Evolutionary conservation across 352 stramenopile species (phyloP).

Genomic region (Globisporangium acanthophoron): DNA sequence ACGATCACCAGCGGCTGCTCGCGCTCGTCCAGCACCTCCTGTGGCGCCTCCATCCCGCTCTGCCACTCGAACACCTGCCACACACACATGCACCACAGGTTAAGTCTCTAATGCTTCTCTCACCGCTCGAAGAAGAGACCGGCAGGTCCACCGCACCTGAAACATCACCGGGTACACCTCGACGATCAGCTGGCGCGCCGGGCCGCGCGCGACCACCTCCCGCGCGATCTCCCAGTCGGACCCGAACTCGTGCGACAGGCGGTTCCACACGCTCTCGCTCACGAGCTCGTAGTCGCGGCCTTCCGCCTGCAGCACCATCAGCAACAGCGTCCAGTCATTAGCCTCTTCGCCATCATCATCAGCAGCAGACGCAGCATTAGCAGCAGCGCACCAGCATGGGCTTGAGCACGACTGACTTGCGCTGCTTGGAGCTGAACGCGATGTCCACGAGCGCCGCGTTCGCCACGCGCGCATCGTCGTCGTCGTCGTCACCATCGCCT

Average conservation of each 20-base stretch:
- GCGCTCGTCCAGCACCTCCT: conserved; percentile 18
- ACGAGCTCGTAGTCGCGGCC: conserved; percentile 57
- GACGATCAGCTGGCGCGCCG: conserved; percentile 34
- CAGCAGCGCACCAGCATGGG: conserved; percentile 41
- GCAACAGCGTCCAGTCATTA: too few relatives aligned
- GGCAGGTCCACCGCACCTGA: conserved; percentile 19
- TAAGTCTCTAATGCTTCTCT: background rate
- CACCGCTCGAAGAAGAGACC: too few relatives aligned
- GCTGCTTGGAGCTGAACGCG: conserved; percentile 32
- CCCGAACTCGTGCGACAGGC: conserved; percentile 50
- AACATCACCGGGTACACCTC: conserved; percentile 72
- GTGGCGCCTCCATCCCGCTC: conserved; percentile 24
- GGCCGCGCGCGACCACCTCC: conserved; percentile 43
- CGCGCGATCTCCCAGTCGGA: conserved; percentile 72
- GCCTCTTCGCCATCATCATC: too few relatives aligned
- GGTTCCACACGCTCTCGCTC: conserved; percentile 66
- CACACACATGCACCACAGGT: background rate
- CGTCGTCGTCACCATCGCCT: conserved; percentile 6
- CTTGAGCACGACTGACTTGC: conserved; percentile 41
- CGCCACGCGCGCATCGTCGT: background rate
- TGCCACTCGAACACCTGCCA: conserved; percentile 34
- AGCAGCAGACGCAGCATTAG: background rate
- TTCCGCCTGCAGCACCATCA: conserved; percentile 27
- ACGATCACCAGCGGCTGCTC: conserved; percentile 39
- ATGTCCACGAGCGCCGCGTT: conserved; percentile 55